Percentiles rank a stretch among this genome's conserved stretches.
phyloP scores from a whole-genome alignment of 306 rosid genomes.

The Dryas octopetala region DNA sequence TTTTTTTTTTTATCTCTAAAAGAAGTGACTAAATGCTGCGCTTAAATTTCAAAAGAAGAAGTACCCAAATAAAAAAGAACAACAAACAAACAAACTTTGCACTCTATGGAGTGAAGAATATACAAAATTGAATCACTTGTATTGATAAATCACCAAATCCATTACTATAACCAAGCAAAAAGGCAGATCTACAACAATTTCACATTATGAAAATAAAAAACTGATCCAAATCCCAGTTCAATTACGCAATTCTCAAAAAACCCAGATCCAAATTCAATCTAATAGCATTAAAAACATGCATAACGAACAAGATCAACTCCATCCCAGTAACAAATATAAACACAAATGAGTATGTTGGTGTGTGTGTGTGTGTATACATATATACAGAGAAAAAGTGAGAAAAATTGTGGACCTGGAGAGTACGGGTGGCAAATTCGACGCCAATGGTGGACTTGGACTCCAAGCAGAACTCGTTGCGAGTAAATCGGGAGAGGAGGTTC shows the following conservation, averaged over 20 bases:
- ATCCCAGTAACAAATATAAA: background rate
- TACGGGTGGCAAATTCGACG: conserved; percentile 92
- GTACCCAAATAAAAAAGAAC: background rate
- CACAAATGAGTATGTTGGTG: background rate
- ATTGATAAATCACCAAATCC: background rate
- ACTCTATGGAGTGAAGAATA: background rate
- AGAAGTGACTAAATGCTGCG: background rate
- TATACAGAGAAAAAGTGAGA: background rate
- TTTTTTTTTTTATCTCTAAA: too few species aligned
- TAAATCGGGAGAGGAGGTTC: conserved; percentile 93
- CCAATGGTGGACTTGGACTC: conserved; percentile 98
- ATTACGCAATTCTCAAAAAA: background rate
- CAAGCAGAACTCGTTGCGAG: conserved; percentile 92
- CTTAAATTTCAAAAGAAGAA: background rate
- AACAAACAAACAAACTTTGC: background rate
- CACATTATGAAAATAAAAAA: background rate
- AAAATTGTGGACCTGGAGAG: conserved; percentile 60
- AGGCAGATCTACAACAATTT: conserved; percentile 20
- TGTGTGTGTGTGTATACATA: background rate
- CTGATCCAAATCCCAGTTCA: background rate
- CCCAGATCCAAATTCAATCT: conserved; percentile 19
- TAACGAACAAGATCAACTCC: background rate
- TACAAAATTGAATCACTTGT: background rate
- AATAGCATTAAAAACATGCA: background rate
- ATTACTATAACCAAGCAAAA: background rate